Evolutionary conservation across 148 eudicot genomes (phyloP), one percentile per base, ranked within the genome.

Genomic region (Suaeda aralocaspica): DNA sequence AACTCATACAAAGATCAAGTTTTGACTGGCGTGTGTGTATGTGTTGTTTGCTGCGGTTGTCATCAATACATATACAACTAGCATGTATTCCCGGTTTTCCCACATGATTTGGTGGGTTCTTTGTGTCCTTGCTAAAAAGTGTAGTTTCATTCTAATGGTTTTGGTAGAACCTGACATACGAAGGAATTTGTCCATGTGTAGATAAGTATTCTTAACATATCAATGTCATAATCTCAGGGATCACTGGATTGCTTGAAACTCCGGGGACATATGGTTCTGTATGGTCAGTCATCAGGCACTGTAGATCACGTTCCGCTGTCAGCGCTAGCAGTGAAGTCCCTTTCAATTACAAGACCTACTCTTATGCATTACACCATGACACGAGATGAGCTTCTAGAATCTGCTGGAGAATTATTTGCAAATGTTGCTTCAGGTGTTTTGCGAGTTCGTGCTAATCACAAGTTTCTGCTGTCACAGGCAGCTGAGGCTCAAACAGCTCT

Each of bases 401-500:
- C 87, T 67, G 85, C 96, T 2, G 83, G 89, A 48, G 93, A 92
- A 73, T 81, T 90, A 39, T 88, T 90, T 62, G 77, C 84, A 55
- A 86, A 83, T 68, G 63, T 92, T 51, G 78, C 82, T 62, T 67
- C 82, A 2, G 96, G 92, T 29, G 75, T 87, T 22, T 42, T 92
- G 60, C 75, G 71, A n/a, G 86, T 84, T 9, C 92, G 83, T 39
- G 89, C 89, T 33, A 92, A 92, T 68, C 97, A 89, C 39, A 87
- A 71, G 53, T 92, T 87, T 59, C 84, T 86, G n/a, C 74, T 92
- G 21, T 92, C 96, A 61, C 76, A 92, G 69, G 97, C 92, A 3
- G 91, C 89, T 3, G 86, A 82, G 72, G 97, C 97, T 0, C 97
- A 92, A 60, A 72, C 81, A n/a, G 96, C 90, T 74, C 89, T 92